phyloP scores from a whole-genome alignment of 164 flowering plant species.

The Akebia trifoliata region DNA sequence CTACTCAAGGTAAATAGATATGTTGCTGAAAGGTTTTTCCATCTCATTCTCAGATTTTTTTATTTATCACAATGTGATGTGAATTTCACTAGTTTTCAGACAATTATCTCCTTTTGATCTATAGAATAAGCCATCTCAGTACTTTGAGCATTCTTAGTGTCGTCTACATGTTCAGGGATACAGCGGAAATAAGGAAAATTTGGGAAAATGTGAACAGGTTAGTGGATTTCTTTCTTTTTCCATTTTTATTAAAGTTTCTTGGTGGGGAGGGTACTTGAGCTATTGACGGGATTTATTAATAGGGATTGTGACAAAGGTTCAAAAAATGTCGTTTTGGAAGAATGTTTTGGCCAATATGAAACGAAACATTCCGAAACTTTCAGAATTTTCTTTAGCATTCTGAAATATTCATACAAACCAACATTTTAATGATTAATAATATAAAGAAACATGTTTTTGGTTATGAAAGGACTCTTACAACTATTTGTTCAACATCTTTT shows the following conservation, averaged over 20 bases:
- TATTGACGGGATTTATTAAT: not conserved
- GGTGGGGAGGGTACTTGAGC: not conserved
- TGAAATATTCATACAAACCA: no score
- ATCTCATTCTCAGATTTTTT: not conserved
- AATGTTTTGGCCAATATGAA: no score
- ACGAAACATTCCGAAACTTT: no score
- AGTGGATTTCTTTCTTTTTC: constrained; percentile 10
- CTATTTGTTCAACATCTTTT: no score
- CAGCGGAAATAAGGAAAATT: constrained; percentile 72
- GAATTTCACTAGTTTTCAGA: not conserved
- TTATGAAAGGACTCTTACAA: no score
- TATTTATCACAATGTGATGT: not conserved
- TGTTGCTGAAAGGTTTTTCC: not conserved
- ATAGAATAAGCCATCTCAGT: not conserved
- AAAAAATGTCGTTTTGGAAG: no score
- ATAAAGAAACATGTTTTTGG: no score
- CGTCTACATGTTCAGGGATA: constrained; percentile 51
- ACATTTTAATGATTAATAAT: no score
- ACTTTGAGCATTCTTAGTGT: not conserved
- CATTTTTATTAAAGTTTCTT: not conserved
- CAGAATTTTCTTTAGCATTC: no score
- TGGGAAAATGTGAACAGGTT: constrained; percentile 96
- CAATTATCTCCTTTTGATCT: constrained; percentile 2
- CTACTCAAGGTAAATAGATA: constrained; percentile 57
- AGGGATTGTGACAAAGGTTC: not conserved